Evolutionary conservation across 2,329 filamentous ascomycete genomes (phyloP).

Genomic region (Cladosporium sp.): DNA sequence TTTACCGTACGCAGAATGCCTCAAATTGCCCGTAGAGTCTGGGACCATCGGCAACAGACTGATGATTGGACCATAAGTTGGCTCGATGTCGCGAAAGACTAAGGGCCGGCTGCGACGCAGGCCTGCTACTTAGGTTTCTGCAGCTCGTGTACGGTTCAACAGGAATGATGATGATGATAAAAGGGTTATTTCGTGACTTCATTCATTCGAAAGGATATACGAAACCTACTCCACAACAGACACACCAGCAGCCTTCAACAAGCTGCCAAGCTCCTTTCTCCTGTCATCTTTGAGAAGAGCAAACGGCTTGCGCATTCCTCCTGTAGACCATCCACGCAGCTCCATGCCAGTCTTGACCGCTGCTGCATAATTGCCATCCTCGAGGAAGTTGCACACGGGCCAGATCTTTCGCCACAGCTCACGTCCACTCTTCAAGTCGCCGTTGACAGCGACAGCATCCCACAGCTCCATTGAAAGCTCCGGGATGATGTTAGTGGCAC

Average conservation of each 20-base stretch:
- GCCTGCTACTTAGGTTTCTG: neutral
- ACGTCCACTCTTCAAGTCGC: constrained; percentile 45
- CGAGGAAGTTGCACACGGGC: constrained; percentile 53
- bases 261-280: constrained; percentile 38
- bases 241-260: constrained; percentile 43
- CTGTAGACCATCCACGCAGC: constrained; percentile 47
- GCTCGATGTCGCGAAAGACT: constrained; percentile 7
- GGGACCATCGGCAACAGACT: constrained; percentile 4
- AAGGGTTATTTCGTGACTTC: neutral
- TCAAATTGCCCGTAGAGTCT: neutral
- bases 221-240: neutral
- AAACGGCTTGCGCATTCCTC: constrained; percentile 53
- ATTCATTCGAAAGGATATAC: neutral
- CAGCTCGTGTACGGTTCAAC: neutral
- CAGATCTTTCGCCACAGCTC: constrained; percentile 53
- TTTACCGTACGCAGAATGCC: constrained; percentile 7
- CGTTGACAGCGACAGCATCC: constrained; percentile 47
- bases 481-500: constrained; percentile 53
- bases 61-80: constrained; percentile 9
- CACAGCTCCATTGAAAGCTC: constrained; percentile 51
- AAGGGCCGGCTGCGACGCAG: neutral
- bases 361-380: constrained; percentile 49
- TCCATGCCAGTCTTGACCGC: constrained; percentile 55
- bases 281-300: constrained; percentile 39
- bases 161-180: neutral